Conservation (phyloP, 352 stramenopile genomes). For the Phytophthora europaea region DNA sequence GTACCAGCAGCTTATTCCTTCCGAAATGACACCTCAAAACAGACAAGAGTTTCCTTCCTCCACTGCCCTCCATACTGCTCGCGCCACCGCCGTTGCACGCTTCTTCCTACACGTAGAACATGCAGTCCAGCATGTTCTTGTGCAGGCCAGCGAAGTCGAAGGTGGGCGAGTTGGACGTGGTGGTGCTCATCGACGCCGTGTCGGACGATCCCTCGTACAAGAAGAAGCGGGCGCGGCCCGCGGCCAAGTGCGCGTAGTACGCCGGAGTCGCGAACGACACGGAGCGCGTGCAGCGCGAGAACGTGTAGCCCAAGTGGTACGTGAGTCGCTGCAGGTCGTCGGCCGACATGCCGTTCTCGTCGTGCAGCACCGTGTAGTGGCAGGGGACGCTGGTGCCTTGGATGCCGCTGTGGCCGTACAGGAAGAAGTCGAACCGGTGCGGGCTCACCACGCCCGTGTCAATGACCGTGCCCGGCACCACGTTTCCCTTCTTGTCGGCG, state of each 20-base stretch:
- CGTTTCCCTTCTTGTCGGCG: constrained; percentile 70
- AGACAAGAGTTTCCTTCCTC: not conserved
- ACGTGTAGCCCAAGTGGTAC: constrained; percentile 85
- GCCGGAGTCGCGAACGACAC: constrained; percentile 85
- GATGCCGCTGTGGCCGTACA: constrained; percentile 84
- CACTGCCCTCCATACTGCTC: not conserved
- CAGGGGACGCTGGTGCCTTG: constrained; percentile 82
- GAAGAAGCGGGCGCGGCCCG: constrained; percentile 86
- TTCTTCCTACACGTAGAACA: constrained; percentile 21
- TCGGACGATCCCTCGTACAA: constrained; percentile 58
- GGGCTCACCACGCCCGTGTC: constrained; percentile 83
- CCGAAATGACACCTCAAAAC: not conserved
- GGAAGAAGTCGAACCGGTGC: constrained; percentile 86
- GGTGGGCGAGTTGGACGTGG: constrained; percentile 7
- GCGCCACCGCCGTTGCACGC: too few species aligned
- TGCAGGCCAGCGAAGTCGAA: constrained; percentile 19
- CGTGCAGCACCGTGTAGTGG: constrained; percentile 86
- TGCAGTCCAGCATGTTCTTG: constrained; percentile 28
- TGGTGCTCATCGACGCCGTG: constrained; percentile 22
- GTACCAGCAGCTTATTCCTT: not conserved
- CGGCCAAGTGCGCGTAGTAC: constrained; percentile 89
- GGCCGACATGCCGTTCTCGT: constrained; percentile 69
- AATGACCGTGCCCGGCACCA: constrained; percentile 76
- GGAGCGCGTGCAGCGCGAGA: constrained; percentile 80
- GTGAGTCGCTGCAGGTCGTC: constrained; percentile 74